phyloP scores from a whole-genome alignment of 1,284 basidiomycete species.

The Marasmius tenuissimus region DNA sequence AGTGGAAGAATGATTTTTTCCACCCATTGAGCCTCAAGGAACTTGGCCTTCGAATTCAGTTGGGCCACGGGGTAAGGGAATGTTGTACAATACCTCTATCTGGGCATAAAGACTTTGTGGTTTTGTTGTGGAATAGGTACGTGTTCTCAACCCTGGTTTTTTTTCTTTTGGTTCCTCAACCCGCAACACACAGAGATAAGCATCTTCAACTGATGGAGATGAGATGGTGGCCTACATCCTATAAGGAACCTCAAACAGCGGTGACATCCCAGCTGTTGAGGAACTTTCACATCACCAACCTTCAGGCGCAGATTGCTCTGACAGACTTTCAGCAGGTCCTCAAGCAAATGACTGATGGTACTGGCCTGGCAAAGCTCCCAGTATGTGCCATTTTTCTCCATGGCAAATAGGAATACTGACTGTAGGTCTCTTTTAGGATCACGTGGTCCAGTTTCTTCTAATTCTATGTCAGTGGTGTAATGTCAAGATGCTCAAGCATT shows the following conservation, averaged over 20 bases:
- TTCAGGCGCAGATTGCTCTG: slow-evolving; percentile 7
- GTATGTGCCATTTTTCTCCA: no score
- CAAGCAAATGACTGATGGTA: slow-evolving; percentile 4
- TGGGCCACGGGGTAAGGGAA: slow-evolving; percentile 8
- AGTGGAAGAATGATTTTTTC: slow-evolving; percentile 1
- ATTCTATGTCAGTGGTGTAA: slow-evolving; percentile 13
- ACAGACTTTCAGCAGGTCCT: slow-evolving; percentile 17
- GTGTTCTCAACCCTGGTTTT: not conserved
- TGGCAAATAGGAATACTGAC: no score
- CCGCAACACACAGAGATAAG: no score
- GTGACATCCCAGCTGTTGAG: slow-evolving; percentile 11
- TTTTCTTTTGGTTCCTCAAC: no score
- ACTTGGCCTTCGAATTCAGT: slow-evolving; percentile 3
- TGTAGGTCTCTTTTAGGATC: not conserved
- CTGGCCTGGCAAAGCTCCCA: not conserved
- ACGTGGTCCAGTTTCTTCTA: not conserved
- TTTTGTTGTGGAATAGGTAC: not conserved
- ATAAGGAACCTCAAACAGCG: slow-evolving; percentile 3
- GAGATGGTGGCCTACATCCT: slow-evolving; percentile 3
- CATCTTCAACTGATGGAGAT: slow-evolving; percentile 1
- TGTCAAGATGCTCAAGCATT: slow-evolving; percentile 12
- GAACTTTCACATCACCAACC: slow-evolving; percentile 14
- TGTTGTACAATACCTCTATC: not conserved
- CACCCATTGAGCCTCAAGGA: not conserved
- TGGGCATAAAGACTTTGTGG: slow-evolving; percentile 3